phyloP scores from a whole-genome alignment of 208 protist species.

The Naegleria fowleri region DNA sequence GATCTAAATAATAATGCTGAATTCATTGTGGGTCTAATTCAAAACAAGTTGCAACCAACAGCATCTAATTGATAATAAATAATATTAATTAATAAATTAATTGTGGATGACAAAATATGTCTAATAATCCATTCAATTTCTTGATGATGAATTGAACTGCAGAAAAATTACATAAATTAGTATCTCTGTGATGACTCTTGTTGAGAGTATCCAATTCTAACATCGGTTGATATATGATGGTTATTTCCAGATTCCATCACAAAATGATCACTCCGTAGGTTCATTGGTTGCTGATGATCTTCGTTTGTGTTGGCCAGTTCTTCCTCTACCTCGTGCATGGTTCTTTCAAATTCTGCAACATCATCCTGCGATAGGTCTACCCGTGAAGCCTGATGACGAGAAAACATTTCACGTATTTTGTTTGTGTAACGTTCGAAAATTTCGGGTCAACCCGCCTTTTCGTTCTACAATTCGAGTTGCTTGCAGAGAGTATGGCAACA shows the following conservation, averaged over 20 bases:
- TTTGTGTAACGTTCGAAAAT: not conserved
- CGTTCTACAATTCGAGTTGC: too few species aligned
- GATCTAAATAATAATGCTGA: slow-evolving; percentile 80
- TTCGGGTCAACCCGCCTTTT: too few species aligned
- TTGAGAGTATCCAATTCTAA: not conserved
- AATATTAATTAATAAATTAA: too few species aligned
- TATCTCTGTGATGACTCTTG: not conserved
- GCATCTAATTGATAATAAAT: not conserved
- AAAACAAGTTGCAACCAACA: not conserved
- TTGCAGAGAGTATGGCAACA: not conserved
- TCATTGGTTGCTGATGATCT: not conserved
- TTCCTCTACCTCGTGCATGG: not conserved
- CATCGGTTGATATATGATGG: not conserved
- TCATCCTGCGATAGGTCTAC: not conserved
- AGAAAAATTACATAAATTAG: too few species aligned
- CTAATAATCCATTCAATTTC: too few species aligned
- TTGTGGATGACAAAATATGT: too few species aligned
- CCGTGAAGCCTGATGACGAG: not conserved
- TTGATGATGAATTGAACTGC: too few species aligned
- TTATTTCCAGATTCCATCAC: not conserved
- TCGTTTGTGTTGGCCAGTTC: not conserved
- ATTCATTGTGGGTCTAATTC: slow-evolving; percentile 24
- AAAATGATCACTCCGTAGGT: not conserved
- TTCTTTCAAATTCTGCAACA: not conserved
- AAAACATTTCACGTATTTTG: slow-evolving; percentile 3